A percentile compares a stretch with the other conserved stretches of the same genome.
These are phyloP conservation scores for Parietaria judaica DNA, from an alignment of 306 rosid species.

Conservation along the genomic window DNA sequence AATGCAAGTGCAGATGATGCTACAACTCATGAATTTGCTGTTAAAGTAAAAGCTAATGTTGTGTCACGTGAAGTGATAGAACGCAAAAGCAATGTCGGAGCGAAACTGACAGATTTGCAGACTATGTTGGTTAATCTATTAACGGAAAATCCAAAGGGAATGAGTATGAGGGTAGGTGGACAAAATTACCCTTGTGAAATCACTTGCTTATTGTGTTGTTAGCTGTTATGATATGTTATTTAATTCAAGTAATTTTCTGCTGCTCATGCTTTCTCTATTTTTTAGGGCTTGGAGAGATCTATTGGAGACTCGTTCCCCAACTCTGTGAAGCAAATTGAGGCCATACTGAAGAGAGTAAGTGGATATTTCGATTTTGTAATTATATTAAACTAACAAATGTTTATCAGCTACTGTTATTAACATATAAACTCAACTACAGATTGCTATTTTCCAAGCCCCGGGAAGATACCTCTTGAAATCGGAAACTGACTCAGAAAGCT, in stretches of 20 bases:
- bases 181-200: background rate
- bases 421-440: constrained; percentile 50
- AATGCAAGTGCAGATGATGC: constrained; percentile 38
- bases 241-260: constrained; percentile 10
- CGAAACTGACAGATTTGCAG: constrained; percentile 63
- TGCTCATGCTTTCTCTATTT: constrained; percentile 7
- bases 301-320: constrained; percentile 65
- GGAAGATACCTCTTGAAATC: constrained; percentile 69
- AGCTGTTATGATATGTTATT: constrained; percentile 7
- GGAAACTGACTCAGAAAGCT: constrained; percentile 51
- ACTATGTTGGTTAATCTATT: constrained; percentile 56
- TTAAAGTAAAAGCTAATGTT: constrained; percentile 45
- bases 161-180: constrained; percentile 55
- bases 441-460: constrained; percentile 69
- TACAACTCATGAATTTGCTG: constrained; percentile 37
- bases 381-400: constrained; percentile 15
- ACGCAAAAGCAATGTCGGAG: constrained; percentile 47
- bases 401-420: constrained; percentile 19
- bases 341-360: constrained; percentile 69
- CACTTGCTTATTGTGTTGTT: background rate
- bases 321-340: constrained; percentile 59
- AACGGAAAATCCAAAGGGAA: constrained; percentile 75
- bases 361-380: constrained; percentile 20
- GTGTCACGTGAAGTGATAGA: constrained; percentile 38
- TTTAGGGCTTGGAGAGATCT: constrained; percentile 80